Evolutionary conservation across 1,284 basidiomycete species (phyloP).

Genomic region (Puccinia brachypodii): DNA sequence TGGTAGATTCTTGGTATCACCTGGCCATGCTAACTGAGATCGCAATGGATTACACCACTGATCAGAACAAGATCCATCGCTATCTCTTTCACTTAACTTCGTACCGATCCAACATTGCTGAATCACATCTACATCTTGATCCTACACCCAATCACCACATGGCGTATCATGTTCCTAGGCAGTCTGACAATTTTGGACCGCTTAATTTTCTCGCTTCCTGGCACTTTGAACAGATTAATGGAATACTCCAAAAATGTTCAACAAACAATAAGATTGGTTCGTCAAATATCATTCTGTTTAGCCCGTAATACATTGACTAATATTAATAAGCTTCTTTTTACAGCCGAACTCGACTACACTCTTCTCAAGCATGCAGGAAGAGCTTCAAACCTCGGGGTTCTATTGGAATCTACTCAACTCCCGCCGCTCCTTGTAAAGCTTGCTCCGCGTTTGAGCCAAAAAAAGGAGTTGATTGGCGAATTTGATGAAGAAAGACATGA

Average conservation of each 20-base stretch:
- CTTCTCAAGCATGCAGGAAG: slow-evolving; percentile 29
- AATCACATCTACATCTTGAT: slow-evolving; percentile 11
- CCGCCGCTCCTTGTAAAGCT: slow-evolving; percentile 19
- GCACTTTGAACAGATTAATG: slow-evolving; percentile 43
- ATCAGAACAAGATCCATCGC: neutral
- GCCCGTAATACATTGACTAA: neutral
- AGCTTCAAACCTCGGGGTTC: slow-evolving; percentile 17
- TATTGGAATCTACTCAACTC: slow-evolving; percentile 9
- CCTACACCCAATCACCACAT: slow-evolving; percentile 41
- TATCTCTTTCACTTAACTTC: slow-evolving; percentile 39
- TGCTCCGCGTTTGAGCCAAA: slow-evolving; percentile 13
- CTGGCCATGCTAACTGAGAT: slow-evolving; percentile 19
- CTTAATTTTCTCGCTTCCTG: slow-evolving; percentile 35
- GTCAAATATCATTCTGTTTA: neutral
- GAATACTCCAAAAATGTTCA: slow-evolving; percentile 29
- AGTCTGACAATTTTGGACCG: slow-evolving; percentile 23
- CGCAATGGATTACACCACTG: slow-evolving; percentile 21
- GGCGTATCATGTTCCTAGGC: slow-evolving; percentile 28
- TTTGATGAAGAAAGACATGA: slow-evolving; percentile 22
- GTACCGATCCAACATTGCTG: slow-evolving; percentile 21
- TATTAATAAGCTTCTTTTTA: neutral
- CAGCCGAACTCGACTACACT: slow-evolving; percentile 24
- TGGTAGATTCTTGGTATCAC: slow-evolving; percentile 24
- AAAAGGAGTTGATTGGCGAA: slow-evolving; percentile 29
- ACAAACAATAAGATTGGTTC: slow-evolving; percentile 28